Conservation (phyloP, 1,284 basidiomycete genomes). For the Quambalaria eucalypti region DNA sequence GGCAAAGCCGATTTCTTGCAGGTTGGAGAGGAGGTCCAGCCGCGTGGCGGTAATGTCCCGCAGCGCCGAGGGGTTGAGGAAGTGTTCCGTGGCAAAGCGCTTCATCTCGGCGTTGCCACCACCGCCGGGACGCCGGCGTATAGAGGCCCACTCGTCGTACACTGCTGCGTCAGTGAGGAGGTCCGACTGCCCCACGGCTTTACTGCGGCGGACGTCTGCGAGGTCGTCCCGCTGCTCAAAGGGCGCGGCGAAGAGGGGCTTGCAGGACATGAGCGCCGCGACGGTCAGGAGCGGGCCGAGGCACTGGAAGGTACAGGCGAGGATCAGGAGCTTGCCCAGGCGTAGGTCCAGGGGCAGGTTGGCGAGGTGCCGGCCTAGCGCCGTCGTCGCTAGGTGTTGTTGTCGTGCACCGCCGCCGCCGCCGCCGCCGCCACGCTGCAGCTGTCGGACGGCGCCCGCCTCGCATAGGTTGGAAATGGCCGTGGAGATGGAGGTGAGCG, state of each 20-base stretch:
- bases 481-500: conserved; percentile 64
- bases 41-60: conserved; percentile 75
- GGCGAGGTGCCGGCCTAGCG: conserved; percentile 67
- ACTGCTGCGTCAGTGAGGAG: conserved; percentile 72
- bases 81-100: conserved; percentile 76
- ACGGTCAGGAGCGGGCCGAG: conserved; percentile 41
- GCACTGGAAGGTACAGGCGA: conserved; percentile 41
- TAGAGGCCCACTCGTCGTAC: conserved; percentile 60
- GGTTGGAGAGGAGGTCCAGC: conserved; percentile 64
- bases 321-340: conserved; percentile 63
- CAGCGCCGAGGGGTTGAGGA: conserved; percentile 65
- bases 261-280: conserved; percentile 73
- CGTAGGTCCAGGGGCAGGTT: conserved; percentile 80
- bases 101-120: conserved; percentile 53
- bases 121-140: conserved; percentile 54
- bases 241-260: conserved; percentile 72
- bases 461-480: conserved; percentile 68
- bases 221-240: conserved; percentile 67
- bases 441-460: conserved; percentile 64
- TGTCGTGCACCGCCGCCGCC: conserved; percentile 49
- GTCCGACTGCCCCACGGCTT: conserved; percentile 69
- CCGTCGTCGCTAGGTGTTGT: conserved; percentile 50
- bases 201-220: conserved; percentile 56
- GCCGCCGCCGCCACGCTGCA: conserved; percentile 51
- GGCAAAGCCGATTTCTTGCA: conserved; percentile 67